Evolutionary conservation across 1,284 basidiomycete species (phyloP), one percentile per base, ranked within the genome.

Genomic region (Naganishia cerealis): DNA sequence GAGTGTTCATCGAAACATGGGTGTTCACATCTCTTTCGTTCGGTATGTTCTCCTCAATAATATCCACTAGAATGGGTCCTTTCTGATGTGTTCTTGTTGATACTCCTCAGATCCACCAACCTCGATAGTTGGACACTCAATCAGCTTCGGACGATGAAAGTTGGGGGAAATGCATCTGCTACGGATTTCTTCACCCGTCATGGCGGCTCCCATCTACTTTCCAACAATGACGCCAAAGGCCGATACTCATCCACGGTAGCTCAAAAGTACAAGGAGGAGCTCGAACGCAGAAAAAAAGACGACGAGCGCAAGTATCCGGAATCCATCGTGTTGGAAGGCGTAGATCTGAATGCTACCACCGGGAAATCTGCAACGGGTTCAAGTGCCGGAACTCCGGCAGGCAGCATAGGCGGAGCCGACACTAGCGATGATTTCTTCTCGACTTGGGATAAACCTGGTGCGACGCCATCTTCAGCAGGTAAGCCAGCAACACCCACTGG

Each of bases 1-100:
- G 6, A 91, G 90, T 72, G 85, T 92, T 16, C 95, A 99, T 81
- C 86, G 95, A 68, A 98, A 96, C 80, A 89, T 98, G 87, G 95
- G 95, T 74, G 96, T 99, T 21, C 95, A 99, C 80, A 94, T 99
- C 80, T 92, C 88, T 72, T 99, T 99, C 78, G 95, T 99, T 55
- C 85, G 94, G 90, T 94, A 77, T 73, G 89, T 82, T 3, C 48
- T 15, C 24, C 38, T 61, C 42, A 33, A 46, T 9, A 2, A 18
- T 24, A 57, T 8, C 15, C 36, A 16, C 43, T 24, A 18, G 13
- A 38, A 24, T 43, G 7, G 13, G 4, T 42, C 63, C 63, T 48
- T 57, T 33, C 29, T 50, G 26, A 54, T 54, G n/a, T 21, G 24
- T 36, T 42, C 29, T 43, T 26, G 18, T 40, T 26, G 15, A 2